phyloP scores from a whole-genome alignment of 257 asterid genomes.

The Solanum raphanifolium region DNA sequence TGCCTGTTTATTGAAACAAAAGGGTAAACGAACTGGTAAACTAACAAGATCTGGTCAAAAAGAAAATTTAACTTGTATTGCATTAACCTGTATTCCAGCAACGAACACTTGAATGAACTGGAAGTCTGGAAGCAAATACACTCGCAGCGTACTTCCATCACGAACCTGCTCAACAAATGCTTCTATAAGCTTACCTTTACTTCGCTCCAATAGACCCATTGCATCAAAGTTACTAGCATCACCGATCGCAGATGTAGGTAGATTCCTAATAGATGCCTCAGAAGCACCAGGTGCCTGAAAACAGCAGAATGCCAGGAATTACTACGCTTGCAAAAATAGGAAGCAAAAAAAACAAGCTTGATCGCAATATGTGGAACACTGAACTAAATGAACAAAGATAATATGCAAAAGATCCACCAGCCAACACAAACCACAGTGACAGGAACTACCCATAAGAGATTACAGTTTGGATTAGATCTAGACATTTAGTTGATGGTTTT shows the following conservation, averaged over 20 bases:
- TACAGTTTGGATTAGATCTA: background rate
- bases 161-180: slow-evolving; percentile 93
- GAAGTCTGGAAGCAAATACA: slow-evolving; percentile 84
- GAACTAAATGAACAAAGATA: background rate
- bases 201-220: slow-evolving; percentile 54
- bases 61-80: background rate
- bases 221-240: slow-evolving; percentile 60
- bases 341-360: background rate
- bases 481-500: background rate
- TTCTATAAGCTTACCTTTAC: slow-evolving; percentile 84
- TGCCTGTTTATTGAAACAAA: slow-evolving; percentile 32
- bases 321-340: background rate
- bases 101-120: slow-evolving; percentile 83
- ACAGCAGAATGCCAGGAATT: slow-evolving; percentile 2
- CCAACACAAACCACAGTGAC: background rate
- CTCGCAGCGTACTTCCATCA: slow-evolving; percentile 94
- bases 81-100: slow-evolving; percentile 81
- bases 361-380: background rate
- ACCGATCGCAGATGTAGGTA: slow-evolving; percentile 1
- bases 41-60: background rate
- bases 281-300: slow-evolving; percentile 73
- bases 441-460: background rate
- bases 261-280: slow-evolving; percentile 56
- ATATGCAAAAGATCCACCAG: background rate
- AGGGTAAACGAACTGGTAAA: background rate